Conservation (phyloP, 2,329 filamentous ascomycete genomes). For the Blumeria graminis region DNA sequence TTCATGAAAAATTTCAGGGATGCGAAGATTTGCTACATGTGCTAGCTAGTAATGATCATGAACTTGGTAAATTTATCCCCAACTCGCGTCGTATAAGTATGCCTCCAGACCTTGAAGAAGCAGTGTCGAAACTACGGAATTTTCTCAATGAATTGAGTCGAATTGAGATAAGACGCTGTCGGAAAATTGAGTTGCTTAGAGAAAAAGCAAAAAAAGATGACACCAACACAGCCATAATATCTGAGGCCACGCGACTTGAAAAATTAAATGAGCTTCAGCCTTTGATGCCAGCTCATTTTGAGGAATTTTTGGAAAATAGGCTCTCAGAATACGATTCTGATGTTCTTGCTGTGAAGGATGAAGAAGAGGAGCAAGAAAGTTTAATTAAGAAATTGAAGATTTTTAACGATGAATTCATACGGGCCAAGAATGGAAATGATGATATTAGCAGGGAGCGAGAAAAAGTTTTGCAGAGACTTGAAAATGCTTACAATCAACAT, state of each 20-base stretch:
- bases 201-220: conserved; percentile 71
- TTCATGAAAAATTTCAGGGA: conserved; percentile 49
- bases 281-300: conserved; percentile 75
- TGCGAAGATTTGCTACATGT: conserved; percentile 54
- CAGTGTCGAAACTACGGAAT: conserved; percentile 52
- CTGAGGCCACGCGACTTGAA: conserved; percentile 65
- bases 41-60: conserved; percentile 55
- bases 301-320: conserved; percentile 66
- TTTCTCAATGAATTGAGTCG: conserved; percentile 67
- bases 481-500: conserved; percentile 85
- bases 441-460: conserved; percentile 50
- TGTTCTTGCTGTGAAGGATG: conserved; percentile 42
- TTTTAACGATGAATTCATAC: conserved; percentile 56
- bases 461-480: conserved; percentile 61
- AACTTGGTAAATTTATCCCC: conserved; percentile 71
- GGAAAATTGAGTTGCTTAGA: conserved; percentile 54
- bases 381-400: conserved; percentile 44
- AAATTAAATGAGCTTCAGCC: conserved; percentile 63
- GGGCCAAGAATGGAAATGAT: conserved; percentile 32
- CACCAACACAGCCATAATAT: conserved; percentile 62
- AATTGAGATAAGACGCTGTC: conserved; percentile 55
- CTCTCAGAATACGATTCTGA: conserved; percentile 66
- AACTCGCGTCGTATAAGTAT: conserved; percentile 59
- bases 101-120: conserved; percentile 55
- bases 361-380: conserved; percentile 52